A percentile compares a stretch with the other conserved stretches of the same genome.
Evolutionary conservation across 768 basidiomycete species (phyloP).

Genomic region (Tricholoma sp.): DNA sequence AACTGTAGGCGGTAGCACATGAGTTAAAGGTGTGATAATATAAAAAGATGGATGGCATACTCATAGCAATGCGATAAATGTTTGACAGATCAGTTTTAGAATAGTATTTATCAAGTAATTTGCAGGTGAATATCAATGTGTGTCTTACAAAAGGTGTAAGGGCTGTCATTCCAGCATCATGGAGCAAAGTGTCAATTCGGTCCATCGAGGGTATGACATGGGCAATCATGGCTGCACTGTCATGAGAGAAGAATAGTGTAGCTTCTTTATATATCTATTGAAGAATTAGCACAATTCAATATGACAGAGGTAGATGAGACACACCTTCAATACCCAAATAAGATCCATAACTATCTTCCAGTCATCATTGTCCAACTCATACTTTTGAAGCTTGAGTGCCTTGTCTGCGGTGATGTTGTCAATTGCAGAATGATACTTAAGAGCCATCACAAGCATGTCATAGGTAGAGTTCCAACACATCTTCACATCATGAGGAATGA

Average conservation of each 20-base stretch:
- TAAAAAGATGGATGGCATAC: too few relatives aligned
- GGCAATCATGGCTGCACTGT: slow-evolving; percentile 16
- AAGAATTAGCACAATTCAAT: background rate
- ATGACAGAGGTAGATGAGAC: background rate
- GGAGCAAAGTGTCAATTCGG: too few relatives aligned
- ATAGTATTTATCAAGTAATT: too few relatives aligned
- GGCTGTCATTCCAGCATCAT: too few relatives aligned
- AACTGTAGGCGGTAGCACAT: too few relatives aligned
- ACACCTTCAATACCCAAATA: slow-evolving; percentile 19
- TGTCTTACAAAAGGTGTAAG: too few relatives aligned
- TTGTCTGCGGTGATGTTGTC: slow-evolving; percentile 18
- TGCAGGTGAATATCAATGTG: too few relatives aligned
- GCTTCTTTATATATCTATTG: slow-evolving; percentile 27
- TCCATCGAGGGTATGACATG: slow-evolving; percentile 35
- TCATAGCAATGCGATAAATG: too few relatives aligned
- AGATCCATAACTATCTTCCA: slow-evolving; percentile 27
- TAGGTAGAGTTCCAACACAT: slow-evolving; percentile 9
- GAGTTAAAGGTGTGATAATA: too few relatives aligned
- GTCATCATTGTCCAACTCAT: slow-evolving; percentile 15
- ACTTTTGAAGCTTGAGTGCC: slow-evolving; percentile 9
- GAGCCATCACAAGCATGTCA: slow-evolving; percentile 25
- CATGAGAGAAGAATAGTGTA: slow-evolving; percentile 24
- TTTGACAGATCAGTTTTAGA: too few relatives aligned
- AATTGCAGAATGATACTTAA: slow-evolving; percentile 20
- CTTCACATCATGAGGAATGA: background rate